Conservation (phyloP, 225 moss, liverwort and hornwort genomes). For the Bryum argenteum region DNA sequence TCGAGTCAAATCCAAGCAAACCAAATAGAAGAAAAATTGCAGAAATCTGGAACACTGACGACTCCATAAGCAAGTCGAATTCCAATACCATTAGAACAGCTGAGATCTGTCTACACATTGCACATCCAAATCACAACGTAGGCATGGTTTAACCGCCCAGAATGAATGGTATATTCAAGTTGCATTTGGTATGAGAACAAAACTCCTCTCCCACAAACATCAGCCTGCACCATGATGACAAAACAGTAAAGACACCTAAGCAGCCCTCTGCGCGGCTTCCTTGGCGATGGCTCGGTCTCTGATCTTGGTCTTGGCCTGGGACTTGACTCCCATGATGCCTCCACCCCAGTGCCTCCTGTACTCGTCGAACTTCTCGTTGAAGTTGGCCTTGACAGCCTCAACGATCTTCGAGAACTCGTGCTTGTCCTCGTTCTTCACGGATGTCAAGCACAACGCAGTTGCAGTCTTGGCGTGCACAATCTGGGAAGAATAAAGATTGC, state of each 20-base stretch:
- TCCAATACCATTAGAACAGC: no score
- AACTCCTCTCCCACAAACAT: conserved; percentile 10
- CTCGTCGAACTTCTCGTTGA: conserved; percentile 83
- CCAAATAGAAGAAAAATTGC: no score
- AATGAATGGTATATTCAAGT: conserved; percentile 22
- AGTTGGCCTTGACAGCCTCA: conserved; percentile 90
- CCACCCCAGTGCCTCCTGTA: conserved; percentile 89
- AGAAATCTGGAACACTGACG: no score
- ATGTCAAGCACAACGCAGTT: conserved; percentile 69
- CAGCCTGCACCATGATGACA: conserved; percentile 1
- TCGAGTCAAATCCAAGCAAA: no score
- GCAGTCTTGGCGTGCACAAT: conserved; percentile 82
- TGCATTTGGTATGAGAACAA: conserved; percentile 27
- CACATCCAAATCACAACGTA: not conserved
- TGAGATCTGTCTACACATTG: no score
- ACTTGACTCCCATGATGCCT: conserved; percentile 93
- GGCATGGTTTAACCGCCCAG: not conserved
- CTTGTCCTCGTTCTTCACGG: conserved; percentile 91
- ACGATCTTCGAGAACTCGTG: conserved; percentile 91
- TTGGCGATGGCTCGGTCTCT: conserved; percentile 73
- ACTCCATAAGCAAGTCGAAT: no score
- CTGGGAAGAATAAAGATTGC: conserved; percentile 18
- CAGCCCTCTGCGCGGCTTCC: conserved; percentile 76
- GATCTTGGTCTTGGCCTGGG: conserved; percentile 80
- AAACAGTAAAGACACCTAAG: conserved; percentile 36